Conservation (phyloP, 2,329 filamentous ascomycete species). For the Alternaria sp. region DNA sequence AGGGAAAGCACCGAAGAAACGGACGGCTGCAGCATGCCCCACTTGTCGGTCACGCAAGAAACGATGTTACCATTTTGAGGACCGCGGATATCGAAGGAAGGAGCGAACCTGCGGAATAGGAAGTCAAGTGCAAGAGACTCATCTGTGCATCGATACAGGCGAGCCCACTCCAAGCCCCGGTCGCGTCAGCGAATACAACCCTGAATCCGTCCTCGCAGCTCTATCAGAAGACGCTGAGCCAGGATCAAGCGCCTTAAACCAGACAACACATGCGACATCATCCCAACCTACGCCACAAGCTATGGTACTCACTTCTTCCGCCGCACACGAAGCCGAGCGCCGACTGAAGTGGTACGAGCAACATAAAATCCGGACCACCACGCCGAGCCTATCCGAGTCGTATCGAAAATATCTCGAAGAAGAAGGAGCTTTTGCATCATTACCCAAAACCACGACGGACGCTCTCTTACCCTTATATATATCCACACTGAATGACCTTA, state of each 20-base stretch:
- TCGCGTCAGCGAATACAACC: slow-evolving; percentile 9
- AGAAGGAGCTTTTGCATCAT: neutral
- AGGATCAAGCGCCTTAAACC: neutral
- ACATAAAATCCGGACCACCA: neutral
- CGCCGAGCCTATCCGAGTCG: neutral
- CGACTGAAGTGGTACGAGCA: slow-evolving; percentile 5
- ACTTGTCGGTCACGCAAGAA: slow-evolving; percentile 8
- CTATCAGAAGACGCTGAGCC: slow-evolving; percentile 3
- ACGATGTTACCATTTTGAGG: neutral
- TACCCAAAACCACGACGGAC: slow-evolving; percentile 1
- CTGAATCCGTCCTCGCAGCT: slow-evolving; percentile 3
- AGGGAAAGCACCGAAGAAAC: neutral
- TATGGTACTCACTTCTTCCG: neutral
- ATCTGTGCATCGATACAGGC: neutral
- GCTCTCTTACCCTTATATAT: slow-evolving; percentile 2
- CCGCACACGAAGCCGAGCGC: neutral
- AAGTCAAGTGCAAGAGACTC: neutral
- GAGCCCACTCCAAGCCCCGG: neutral
- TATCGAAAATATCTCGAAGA: slow-evolving; percentile 4
- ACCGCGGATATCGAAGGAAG: neutral
- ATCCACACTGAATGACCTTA: neutral
- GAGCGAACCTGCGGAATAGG: neutral
- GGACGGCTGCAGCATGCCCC: neutral
- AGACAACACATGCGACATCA: neutral
- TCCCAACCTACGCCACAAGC: neutral